These are phyloP conservation scores for Penicillium simplicissimum DNA, from an alignment of 495 filamentous ascomycete genomes.

Conservation along the genomic window DNA sequence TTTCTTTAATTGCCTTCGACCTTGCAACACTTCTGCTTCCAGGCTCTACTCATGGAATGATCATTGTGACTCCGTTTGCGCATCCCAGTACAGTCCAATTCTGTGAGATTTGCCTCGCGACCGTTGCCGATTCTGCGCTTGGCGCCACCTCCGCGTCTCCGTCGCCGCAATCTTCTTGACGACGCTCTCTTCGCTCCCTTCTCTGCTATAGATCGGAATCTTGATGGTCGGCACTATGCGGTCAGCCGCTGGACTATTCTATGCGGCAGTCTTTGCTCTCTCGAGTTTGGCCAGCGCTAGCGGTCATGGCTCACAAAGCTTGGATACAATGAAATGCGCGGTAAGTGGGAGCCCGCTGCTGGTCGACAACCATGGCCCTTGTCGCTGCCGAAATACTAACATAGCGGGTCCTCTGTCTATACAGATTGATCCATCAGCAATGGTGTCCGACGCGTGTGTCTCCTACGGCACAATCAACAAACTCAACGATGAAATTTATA, in stretches of 20 bases:
- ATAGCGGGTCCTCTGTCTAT: slow-evolving; percentile 2
- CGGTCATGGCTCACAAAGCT: slow-evolving; percentile 38
- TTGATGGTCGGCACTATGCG: slow-evolving; percentile 53
- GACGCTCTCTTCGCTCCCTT: not conserved
- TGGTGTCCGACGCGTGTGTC: slow-evolving; percentile 85
- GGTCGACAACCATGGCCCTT: not conserved
- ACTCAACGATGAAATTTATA: slow-evolving; percentile 75
- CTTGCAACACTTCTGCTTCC: not conserved
- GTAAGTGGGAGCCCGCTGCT: slow-evolving; percentile 50
- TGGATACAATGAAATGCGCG: slow-evolving; percentile 59
- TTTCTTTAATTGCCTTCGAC: slow-evolving; percentile 6
- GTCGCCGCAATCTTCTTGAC: not conserved
- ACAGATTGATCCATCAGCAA: slow-evolving; percentile 63
- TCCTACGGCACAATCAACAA: slow-evolving; percentile 86
- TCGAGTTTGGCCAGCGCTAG: slow-evolving; percentile 52
- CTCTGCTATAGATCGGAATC: not conserved
- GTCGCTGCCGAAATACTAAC: slow-evolving; percentile 5
- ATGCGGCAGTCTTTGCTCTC: slow-evolving; percentile 74
- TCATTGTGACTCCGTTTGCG: not conserved
- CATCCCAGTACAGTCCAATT: not conserved
- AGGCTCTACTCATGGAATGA: not conserved
- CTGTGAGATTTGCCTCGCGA: slow-evolving; percentile 9
- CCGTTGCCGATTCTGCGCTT: slow-evolving; percentile 3
- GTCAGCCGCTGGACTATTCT: slow-evolving; percentile 67
- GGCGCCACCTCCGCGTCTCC: slow-evolving; percentile 5